Base-by-base conservation (phyloP, 805 yeast genomes). In the Candida chilensis region DNA sequence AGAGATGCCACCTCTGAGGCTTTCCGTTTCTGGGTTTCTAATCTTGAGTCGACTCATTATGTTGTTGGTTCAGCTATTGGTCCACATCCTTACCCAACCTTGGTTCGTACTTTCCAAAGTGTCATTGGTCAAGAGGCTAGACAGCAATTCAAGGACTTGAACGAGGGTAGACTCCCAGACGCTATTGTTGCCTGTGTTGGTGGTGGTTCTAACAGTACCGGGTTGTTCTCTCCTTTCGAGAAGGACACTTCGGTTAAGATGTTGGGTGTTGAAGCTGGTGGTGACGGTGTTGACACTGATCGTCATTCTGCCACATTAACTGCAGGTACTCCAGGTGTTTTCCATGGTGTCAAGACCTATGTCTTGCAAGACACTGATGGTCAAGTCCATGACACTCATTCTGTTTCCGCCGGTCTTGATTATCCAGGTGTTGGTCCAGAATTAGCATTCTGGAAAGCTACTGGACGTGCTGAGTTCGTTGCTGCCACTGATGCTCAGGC, bases 381-480 rank as follows among this genome's bases (percentile, higher is more conserved):
- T 31, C 99, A 92, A 64, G 85, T 92, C 36, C 94, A 82, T 42
- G 98, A 92, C 51, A 92, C 99, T 8, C 97, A 92, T 55, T 90
- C 97, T 15, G 94, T 92, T 22, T 85, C 96, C 39, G 99, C 99
- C 24, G 99, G 99, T 42, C 70, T 92, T 47, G 99, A 92, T 59
- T 92, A 92, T 54, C 99, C 99, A 16, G 99, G 96, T 59, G 99
- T 92, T 28, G 99, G 99, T 27, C 99, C 99, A 19, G 97, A 92
- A 60, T 69, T 92, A 43, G 94, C 97, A 2, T 74, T 70, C 52
- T 92, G 97, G 97, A 90, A 90, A 57, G 78, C 80, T 32, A 78
- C 81, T 37, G 96, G 96, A 17, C 77, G 99, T 49, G 98, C 94
- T 6, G 66, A 80, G 33, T 92, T 90, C 50, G 57, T 78, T 28